Evolutionary conservation across 495 filamentous ascomycete species (phyloP).

Genomic region (Penicillium alfredii): DNA sequence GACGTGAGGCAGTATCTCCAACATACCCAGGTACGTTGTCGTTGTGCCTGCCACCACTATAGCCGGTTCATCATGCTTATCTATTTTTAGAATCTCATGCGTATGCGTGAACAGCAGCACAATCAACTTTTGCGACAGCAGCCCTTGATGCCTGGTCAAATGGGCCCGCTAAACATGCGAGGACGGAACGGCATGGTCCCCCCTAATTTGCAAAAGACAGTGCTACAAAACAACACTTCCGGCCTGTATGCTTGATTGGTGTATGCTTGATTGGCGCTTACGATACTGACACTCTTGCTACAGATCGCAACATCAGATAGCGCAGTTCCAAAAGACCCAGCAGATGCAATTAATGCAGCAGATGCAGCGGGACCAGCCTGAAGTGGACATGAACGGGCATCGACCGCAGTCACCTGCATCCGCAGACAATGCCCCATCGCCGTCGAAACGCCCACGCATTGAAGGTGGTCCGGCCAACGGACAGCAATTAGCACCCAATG

Average conservation of each 20-base stretch:
- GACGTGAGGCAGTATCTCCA: conserved; percentile 64
- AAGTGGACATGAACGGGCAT: conserved; percentile 79
- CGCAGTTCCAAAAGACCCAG: conserved; percentile 63
- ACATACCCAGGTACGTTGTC: conserved; percentile 67
- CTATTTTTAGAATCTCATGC: conserved; percentile 33
- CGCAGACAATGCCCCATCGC: conserved; percentile 84
- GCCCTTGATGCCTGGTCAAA: conserved; percentile 62
- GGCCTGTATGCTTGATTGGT: conserved; percentile 32
- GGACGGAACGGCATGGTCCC: conserved; percentile 39
- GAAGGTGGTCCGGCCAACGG: conserved; percentile 68
- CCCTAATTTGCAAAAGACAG: conserved; percentile 59
- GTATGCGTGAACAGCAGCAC: conserved; percentile 47
- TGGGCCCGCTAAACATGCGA: conserved; percentile 51
- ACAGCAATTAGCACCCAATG: conserved; percentile 74
- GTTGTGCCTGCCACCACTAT: background rate
- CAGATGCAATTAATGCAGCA: conserved; percentile 59
- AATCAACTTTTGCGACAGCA: conserved; percentile 65
- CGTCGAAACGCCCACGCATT: conserved; percentile 84
- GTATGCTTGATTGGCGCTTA: conserved; percentile 4
- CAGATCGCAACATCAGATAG: conserved; percentile 47
- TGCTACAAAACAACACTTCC: conserved; percentile 64
- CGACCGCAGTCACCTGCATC: conserved; percentile 76
- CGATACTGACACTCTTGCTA: conserved; percentile 11
- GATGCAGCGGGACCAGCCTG: conserved; percentile 81
- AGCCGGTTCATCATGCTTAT: conserved; percentile 5